These are phyloP conservation scores for Aspergillus quadrilineatus DNA, from an alignment of 2,329 filamentous ascomycete species.

Conservation along the genomic window DNA sequence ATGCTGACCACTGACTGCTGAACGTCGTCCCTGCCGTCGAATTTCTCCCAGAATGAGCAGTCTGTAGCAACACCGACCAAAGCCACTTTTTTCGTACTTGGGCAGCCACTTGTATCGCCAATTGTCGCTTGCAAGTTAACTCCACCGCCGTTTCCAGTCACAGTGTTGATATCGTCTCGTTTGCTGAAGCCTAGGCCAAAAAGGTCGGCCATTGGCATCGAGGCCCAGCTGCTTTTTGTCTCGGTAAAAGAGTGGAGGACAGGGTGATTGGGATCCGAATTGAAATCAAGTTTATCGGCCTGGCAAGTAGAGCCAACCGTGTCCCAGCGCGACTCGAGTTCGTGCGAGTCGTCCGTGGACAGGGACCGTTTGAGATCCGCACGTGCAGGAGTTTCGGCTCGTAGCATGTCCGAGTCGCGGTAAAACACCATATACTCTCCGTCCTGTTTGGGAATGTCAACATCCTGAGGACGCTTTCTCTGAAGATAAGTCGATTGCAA, in stretches of 20 bases:
- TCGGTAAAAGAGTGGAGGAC: constrained; percentile 57
- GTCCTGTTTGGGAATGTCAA: constrained; percentile 55
- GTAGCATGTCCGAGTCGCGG: constrained; percentile 79
- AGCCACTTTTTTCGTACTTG: constrained; percentile 84
- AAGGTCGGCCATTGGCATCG: constrained; percentile 63
- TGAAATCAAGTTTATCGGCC: constrained; percentile 77
- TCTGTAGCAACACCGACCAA: constrained; percentile 90
- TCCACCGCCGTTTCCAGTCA: constrained; percentile 72
- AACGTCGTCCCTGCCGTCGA: constrained; percentile 64
- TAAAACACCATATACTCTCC: constrained; percentile 86
- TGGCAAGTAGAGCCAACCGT: constrained; percentile 56
- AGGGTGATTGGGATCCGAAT: constrained; percentile 69
- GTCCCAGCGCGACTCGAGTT: background rate
- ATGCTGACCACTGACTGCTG: constrained; percentile 74
- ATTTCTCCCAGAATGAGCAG: constrained; percentile 77
- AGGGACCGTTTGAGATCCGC: constrained; percentile 65
- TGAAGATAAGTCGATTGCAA: constrained; percentile 70
- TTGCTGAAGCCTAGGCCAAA: constrained; percentile 64
- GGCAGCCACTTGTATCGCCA: constrained; percentile 80
- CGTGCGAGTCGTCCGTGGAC: constrained; percentile 33
- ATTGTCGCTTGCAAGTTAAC: constrained; percentile 77
- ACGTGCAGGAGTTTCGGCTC: constrained; percentile 32
- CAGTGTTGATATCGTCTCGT: constrained; percentile 65
- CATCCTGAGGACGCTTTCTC: constrained; percentile 71
- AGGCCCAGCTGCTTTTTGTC: constrained; percentile 56